Conservation (phyloP, 805 yeast genomes). For the Candida hispaniensis region DNA sequence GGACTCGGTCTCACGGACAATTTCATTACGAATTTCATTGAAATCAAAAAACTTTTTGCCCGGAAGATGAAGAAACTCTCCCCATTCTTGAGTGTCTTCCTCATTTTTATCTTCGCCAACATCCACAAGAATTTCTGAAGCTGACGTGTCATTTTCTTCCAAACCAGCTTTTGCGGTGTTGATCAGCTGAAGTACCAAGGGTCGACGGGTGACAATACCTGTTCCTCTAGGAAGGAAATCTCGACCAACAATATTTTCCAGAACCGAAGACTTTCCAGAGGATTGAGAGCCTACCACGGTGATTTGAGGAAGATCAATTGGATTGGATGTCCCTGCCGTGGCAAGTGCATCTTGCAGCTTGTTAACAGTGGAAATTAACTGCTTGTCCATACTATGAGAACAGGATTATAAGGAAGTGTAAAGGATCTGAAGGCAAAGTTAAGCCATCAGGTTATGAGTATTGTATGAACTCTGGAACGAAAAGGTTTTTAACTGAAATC, state of each 20-base stretch:
- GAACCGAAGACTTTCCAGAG: constrained; percentile 78
- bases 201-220: constrained; percentile 87
- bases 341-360: constrained; percentile 63
- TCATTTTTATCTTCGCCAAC: constrained; percentile 18
- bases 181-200: constrained; percentile 67
- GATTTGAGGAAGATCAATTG: constrained; percentile 78
- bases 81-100: constrained; percentile 62
- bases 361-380: constrained; percentile 14
- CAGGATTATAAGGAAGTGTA: too few relatives aligned
- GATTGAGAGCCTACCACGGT: constrained; percentile 90
- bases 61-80: constrained; percentile 90
- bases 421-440: too few relatives aligned
- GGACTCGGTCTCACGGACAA: constrained; percentile 81
- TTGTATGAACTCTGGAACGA: too few relatives aligned
- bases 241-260: constrained; percentile 84
- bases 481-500: too few relatives aligned
- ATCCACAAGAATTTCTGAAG: too few relatives aligned
- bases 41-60: constrained; percentile 79
- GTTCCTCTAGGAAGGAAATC: constrained; percentile 86
- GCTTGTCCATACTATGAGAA: constrained; percentile 15
- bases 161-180: constrained; percentile 38
- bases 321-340: constrained; percentile 81
- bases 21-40: constrained; percentile 80
- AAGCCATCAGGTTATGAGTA: too few relatives aligned
- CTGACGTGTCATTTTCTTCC: constrained; percentile 19